These are phyloP conservation scores for Heterobasidion parviporum DNA, from an alignment of 1,284 basidiomycete species.

Conservation along the genomic window DNA sequence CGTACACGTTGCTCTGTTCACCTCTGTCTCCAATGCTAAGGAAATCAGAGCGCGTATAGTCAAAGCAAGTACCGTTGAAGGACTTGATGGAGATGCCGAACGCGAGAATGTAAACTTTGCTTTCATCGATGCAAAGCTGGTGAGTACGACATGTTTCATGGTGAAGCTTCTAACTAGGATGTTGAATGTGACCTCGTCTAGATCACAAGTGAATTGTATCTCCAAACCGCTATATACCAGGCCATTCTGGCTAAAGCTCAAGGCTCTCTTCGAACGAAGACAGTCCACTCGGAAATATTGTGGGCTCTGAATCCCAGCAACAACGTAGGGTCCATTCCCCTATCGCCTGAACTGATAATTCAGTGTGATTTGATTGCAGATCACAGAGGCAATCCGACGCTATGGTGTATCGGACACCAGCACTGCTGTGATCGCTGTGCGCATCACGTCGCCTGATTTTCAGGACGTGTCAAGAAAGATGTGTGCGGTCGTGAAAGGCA, in stretches of 20 bases:
- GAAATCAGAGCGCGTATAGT: conserved; percentile 61
- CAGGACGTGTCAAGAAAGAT: conserved; percentile 40
- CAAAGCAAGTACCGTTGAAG: conserved; percentile 50
- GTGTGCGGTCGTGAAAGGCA: conserved; percentile 49
- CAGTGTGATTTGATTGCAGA: conserved; percentile 37
- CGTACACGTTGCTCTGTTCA: conserved; percentile 64
- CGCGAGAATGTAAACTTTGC: conserved; percentile 77
- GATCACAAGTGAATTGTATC: conserved; percentile 69
- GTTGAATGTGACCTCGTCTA: conserved; percentile 19
- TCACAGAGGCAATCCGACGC: conserved; percentile 77
- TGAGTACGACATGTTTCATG: conserved; percentile 20
- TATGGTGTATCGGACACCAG: conserved; percentile 74
- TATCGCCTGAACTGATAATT: neutral
- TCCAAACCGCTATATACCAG: conserved; percentile 76
- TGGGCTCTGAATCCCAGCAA: conserved; percentile 79
- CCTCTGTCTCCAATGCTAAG: conserved; percentile 54
- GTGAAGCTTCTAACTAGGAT: neutral
- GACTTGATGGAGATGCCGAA: conserved; percentile 57
- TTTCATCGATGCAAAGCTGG: conserved; percentile 75
- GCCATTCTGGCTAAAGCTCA: conserved; percentile 66
- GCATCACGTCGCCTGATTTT: conserved; percentile 40
- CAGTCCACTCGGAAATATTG: conserved; percentile 81
- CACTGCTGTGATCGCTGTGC: conserved; percentile 67
- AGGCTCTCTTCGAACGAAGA: conserved; percentile 58
- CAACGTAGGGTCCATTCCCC: conserved; percentile 43